phyloP scores from a whole-genome alignment of 1,139 yeast genomes.

The Tardiomyces blankii region DNA sequence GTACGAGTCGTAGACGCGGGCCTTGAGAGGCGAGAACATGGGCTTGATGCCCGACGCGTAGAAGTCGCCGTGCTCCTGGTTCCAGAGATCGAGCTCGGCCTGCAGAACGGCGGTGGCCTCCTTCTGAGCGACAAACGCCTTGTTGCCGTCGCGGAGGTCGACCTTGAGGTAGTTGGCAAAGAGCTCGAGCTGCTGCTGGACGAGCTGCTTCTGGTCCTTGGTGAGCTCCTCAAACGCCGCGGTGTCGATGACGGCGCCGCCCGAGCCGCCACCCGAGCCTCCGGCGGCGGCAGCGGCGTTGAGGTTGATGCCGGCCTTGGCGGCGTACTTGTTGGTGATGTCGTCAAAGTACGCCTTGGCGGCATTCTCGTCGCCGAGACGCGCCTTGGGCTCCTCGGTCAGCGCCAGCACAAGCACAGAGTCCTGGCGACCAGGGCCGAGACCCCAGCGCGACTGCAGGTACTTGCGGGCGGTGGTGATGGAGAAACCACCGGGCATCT shows the following conservation, averaged over 20 bases:
- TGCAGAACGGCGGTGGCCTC: slow-evolving; percentile 78
- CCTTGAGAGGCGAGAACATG: slow-evolving; percentile 81
- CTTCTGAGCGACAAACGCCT: slow-evolving; percentile 74
- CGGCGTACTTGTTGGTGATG: slow-evolving; percentile 75
- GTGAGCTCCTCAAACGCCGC: slow-evolving; percentile 94
- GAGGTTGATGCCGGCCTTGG: slow-evolving; percentile 68
- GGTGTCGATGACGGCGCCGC: slow-evolving; percentile 86
- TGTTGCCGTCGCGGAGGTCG: slow-evolving; percentile 86
- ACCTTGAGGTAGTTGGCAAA: slow-evolving; percentile 89
- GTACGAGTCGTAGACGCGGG: slow-evolving; percentile 92
- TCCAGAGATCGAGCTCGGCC: slow-evolving; percentile 86
- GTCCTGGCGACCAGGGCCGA: slow-evolving; percentile 91
- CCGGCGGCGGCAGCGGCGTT: slow-evolving; percentile 50
- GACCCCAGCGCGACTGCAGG: slow-evolving; percentile 82
- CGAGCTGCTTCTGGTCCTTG: slow-evolving; percentile 79
- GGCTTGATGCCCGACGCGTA: slow-evolving; percentile 90
- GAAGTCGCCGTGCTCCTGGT: slow-evolving; percentile 89
- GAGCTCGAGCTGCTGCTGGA: slow-evolving; percentile 91
- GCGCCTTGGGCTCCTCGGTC: slow-evolving; percentile 81
- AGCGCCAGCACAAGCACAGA: slow-evolving; percentile 72
- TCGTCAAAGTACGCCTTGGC: slow-evolving; percentile 85
- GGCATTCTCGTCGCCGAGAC: slow-evolving; percentile 77
- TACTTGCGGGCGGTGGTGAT: slow-evolving; percentile 86
- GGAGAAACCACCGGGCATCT: slow-evolving; percentile 99
- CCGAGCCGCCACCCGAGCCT: slow-evolving; percentile 43